Percentiles rank a stretch among this genome's conserved stretches.
Conservation (phyloP, 116 monocot genomes). For the Dioscorea cayenensis region DNA sequence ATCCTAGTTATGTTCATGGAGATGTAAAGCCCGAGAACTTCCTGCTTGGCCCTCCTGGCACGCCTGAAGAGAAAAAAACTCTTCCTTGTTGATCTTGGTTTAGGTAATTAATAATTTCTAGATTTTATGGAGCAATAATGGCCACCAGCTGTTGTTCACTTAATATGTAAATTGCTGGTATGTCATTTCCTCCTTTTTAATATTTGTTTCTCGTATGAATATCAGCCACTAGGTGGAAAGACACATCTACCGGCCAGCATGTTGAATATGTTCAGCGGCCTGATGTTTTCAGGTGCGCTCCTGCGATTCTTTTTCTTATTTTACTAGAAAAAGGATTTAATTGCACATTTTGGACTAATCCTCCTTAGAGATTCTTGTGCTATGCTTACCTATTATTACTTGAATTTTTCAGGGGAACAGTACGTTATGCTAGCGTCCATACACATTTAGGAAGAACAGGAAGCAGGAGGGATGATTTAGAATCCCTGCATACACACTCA, state of each 20-base stretch:
- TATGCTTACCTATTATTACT: not conserved
- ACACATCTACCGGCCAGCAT: slow-evolving; percentile 53
- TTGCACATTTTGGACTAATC: not conserved
- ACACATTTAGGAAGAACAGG: slow-evolving; percentile 93
- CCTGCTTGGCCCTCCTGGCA: slow-evolving; percentile 76
- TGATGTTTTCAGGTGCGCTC: slow-evolving; percentile 80
- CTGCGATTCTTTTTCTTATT: not conserved
- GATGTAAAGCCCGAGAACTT: slow-evolving; percentile 98
- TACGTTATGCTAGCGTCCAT: slow-evolving; percentile 98
- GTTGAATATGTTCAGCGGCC: slow-evolving; percentile 92
- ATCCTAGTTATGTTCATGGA: slow-evolving; percentile 84
- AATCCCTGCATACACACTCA: slow-evolving; percentile 93
- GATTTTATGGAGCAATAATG: not conserved
- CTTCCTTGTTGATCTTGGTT: slow-evolving; percentile 97
- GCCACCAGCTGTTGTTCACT: not conserved
- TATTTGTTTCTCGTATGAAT: not conserved
- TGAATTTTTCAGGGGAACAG: slow-evolving; percentile 68
- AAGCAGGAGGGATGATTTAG: slow-evolving; percentile 98
- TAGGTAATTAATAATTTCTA: slow-evolving; percentile 42
- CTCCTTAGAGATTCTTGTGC: not conserved
- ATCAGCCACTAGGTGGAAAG: slow-evolving; percentile 92
- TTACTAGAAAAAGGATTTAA: not conserved
- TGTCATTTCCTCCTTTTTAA: not conserved
- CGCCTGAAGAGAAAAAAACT: slow-evolving; percentile 82
- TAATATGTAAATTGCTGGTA: not conserved